Conservation (phyloP, 2,329 filamentous ascomycete species). For the Lecanoromycetidae sp. region DNA sequence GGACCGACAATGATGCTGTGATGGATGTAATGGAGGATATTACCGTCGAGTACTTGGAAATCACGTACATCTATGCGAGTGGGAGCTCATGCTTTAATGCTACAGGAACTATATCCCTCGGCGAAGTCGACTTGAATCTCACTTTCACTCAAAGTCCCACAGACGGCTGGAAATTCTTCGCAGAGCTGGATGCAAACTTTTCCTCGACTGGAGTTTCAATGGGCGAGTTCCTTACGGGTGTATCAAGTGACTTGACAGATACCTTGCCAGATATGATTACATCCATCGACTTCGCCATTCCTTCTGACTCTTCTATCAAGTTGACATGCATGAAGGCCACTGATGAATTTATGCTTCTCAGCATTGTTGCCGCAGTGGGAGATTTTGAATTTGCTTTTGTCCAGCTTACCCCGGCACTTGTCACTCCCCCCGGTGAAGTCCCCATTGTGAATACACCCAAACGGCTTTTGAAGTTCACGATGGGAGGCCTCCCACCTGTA, state of each 20-base stretch:
- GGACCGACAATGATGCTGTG: not conserved
- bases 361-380: not conserved
- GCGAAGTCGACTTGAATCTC: not conserved
- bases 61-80: not conserved
- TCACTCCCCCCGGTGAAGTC: too few species aligned
- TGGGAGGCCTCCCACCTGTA: not conserved
- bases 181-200: not conserved
- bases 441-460: not conserved
- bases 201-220: not conserved
- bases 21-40: constrained; percentile 6
- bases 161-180: not conserved
- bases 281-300: not conserved
- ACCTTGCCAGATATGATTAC: not conserved
- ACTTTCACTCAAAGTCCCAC: not conserved
- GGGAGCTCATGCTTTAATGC: not conserved
- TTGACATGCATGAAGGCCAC: not conserved
- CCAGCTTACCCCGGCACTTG: not conserved
- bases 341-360: not conserved
- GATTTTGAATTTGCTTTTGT: constrained; percentile 2
- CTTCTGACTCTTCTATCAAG: not conserved
- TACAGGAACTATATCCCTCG: not conserved
- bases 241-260: not conserved
- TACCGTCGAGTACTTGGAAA: not conserved
- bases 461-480: not conserved
- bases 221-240: not conserved